Evolutionary conservation across 805 yeast genomes (phyloP).

Genomic region (Trichomonascus vanleenenianus): DNA sequence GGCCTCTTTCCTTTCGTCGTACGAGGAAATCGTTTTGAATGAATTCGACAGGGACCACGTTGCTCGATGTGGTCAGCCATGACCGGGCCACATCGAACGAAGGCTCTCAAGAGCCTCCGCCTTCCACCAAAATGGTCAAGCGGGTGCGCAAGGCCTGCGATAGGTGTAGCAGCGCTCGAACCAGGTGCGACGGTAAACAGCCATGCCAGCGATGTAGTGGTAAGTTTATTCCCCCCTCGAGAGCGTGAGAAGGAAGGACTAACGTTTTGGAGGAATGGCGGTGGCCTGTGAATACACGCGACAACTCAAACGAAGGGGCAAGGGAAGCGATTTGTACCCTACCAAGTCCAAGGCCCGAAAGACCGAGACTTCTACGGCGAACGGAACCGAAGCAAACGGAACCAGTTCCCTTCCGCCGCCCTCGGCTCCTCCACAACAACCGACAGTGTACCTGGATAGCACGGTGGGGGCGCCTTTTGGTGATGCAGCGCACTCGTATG

Average conservation of each 20-base stretch:
- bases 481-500: background rate
- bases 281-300: background rate
- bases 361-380: too few species aligned
- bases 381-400: background rate
- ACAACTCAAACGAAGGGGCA: background rate
- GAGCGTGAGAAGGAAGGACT: too few species aligned
- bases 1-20: too few species aligned
- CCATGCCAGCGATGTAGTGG: conserved; percentile 39
- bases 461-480: background rate
- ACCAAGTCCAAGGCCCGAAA: too few species aligned
- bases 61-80: too few species aligned
- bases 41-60: too few species aligned
- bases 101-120: too few species aligned
- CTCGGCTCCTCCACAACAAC: background rate
- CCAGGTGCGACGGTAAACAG: conserved; percentile 40
- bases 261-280: background rate
- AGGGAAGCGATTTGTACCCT: too few species aligned
- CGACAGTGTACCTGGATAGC: background rate
- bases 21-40: too few species aligned
- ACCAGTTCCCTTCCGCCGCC: background rate
- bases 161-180: conserved; percentile 39
- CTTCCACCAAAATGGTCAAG: conserved; percentile 5
- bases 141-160: conserved; percentile 38
- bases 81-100: too few species aligned
- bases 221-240: background rate